These are phyloP conservation scores for Saccharomycopsis sp. DNA, from an alignment of 805 yeast genomes.

Conservation along the genomic window DNA sequence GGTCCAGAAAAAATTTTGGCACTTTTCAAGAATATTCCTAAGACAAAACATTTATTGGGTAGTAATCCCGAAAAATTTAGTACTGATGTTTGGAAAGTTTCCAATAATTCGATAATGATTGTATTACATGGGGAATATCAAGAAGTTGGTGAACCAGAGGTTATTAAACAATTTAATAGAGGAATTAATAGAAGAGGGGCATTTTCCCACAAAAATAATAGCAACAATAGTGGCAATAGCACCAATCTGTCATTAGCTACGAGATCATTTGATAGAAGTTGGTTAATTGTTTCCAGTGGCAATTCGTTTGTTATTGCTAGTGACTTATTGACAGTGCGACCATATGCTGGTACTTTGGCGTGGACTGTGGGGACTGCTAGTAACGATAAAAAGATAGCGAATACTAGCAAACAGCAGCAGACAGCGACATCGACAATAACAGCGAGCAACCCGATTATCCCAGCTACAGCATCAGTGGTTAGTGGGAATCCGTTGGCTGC, in stretches of 20 bases:
- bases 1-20: conserved; percentile 66
- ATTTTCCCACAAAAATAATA: conserved; percentile 24
- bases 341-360: conserved; percentile 46
- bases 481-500: conserved; percentile 16
- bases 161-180: conserved; percentile 25
- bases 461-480: conserved; percentile 18
- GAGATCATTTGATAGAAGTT: conserved; percentile 81
- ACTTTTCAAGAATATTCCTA: conserved; percentile 65
- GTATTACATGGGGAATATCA: conserved; percentile 79
- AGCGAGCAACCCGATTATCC: conserved; percentile 6
- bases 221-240: conserved; percentile 25
- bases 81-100: conserved; percentile 67
- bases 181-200: conserved; percentile 26
- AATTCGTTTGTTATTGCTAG: conserved; percentile 80
- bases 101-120: conserved; percentile 60
- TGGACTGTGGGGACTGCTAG: conserved; percentile 38
- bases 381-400: conserved; percentile 7
- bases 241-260: conserved; percentile 33
- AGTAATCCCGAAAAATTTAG: conserved; percentile 60
- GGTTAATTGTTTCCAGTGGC: conserved; percentile 65
- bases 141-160: conserved; percentile 55
- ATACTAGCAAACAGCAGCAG: too few species aligned
- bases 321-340: conserved; percentile 67
- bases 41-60: conserved; percentile 62
- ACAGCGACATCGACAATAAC: conserved; percentile 9